Evolutionary conservation across 2,329 filamentous ascomycete genomes (phyloP).

Genomic region (Sordariomycetes sp.): DNA sequence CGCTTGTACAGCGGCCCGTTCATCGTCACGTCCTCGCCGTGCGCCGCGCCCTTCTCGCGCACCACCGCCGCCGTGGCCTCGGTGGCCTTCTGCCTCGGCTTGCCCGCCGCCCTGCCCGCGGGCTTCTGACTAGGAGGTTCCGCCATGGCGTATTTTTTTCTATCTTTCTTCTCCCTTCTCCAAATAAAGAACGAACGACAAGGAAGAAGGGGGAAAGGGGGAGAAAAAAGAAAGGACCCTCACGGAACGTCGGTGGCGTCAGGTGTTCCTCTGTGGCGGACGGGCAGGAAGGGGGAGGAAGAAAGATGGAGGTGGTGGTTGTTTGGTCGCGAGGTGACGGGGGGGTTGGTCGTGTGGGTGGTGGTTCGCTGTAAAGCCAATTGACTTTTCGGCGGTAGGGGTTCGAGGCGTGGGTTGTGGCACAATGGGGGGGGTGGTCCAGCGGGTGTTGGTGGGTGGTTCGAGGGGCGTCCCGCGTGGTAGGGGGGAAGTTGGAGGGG

Average conservation of each 20-base stretch:
- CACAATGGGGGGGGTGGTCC: neutral
- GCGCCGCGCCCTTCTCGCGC: neutral
- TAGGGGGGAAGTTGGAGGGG: neutral
- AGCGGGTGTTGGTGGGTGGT: neutral
- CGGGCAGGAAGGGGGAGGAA: neutral
- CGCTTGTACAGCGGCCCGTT: conserved; percentile 50
- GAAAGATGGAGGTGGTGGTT: neutral
- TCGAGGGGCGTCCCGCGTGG: neutral
- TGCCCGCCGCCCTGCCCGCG: neutral
- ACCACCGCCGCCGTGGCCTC: neutral
- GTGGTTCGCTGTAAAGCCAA: neutral
- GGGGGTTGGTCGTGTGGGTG: neutral
- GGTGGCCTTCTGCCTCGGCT: neutral
- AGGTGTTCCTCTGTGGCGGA: neutral
- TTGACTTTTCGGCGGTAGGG: neutral
- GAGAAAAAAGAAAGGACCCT: neutral
- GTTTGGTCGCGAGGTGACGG: neutral
- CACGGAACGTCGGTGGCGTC: neutral
- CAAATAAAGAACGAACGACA: no score
- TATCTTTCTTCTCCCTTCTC: no score
- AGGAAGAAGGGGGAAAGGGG: neutral
- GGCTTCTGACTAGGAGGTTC: neutral
- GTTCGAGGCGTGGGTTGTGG: neutral
- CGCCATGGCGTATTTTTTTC: neutral
- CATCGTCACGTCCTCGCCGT: conserved; percentile 17